phyloP scores from a whole-genome alignment of 495 filamentous ascomycete genomes.

The Penicillium odoratum region DNA sequence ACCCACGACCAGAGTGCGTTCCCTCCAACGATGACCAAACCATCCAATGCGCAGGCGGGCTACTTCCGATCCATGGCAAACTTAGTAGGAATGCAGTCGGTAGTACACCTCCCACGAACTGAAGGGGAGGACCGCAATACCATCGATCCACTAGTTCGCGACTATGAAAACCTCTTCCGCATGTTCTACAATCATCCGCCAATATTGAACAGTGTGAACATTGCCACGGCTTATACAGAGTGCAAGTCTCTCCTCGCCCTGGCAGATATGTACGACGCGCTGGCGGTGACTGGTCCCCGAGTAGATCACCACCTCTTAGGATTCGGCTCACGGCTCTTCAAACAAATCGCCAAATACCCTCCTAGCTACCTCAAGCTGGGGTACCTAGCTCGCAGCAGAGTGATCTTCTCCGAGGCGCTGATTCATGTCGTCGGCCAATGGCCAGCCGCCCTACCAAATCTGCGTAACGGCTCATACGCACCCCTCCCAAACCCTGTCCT shows the following conservation, averaged over 20 bases:
- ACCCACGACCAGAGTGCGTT: constrained; percentile 43
- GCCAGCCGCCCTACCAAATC: constrained; percentile 74
- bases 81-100: constrained; percentile 57
- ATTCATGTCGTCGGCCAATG: constrained; percentile 92
- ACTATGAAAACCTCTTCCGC: constrained; percentile 92
- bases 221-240: constrained; percentile 86
- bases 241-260: constrained; percentile 83
- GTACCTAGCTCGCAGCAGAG: constrained; percentile 77
- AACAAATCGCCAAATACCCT: constrained; percentile 92
- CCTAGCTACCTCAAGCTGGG: constrained; percentile 87
- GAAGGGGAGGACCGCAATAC: constrained; percentile 44
- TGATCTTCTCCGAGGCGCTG: constrained; percentile 86
- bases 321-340: constrained; percentile 85
- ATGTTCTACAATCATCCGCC: constrained; percentile 92
- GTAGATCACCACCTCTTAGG: constrained; percentile 90
- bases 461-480: constrained; percentile 59
- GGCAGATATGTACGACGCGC: constrained; percentile 89
- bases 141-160: constrained; percentile 69
- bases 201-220: constrained; percentile 75
- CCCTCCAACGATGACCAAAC: constrained; percentile 54
- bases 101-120: constrained; percentile 41
- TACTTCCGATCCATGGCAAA: constrained; percentile 91
- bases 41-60: constrained; percentile 51
- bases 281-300: constrained; percentile 82
- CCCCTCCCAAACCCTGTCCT: constrained; percentile 69